Conservation (phyloP, 2,329 filamentous ascomycete genomes). For the Fusarium sp. region DNA sequence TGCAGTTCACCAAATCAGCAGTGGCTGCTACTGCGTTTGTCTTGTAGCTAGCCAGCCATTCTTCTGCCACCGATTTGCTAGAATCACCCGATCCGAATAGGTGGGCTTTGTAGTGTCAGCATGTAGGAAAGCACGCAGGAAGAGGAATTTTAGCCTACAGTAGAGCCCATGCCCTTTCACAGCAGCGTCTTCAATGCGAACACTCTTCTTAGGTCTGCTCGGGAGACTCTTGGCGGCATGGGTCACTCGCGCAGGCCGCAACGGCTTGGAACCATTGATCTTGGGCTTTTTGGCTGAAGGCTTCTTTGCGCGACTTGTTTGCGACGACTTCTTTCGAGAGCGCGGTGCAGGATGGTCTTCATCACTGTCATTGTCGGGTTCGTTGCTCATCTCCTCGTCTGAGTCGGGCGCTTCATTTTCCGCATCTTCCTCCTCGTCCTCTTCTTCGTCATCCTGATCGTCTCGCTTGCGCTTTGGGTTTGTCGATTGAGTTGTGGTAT, state of each 20-base stretch:
- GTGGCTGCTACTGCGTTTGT: constrained; percentile 64
- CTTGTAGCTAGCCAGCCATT: constrained; percentile 70
- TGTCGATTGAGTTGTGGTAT: constrained; percentile 53
- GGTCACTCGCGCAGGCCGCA: constrained; percentile 51
- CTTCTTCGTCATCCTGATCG: constrained; percentile 57
- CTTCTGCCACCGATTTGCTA: constrained; percentile 66
- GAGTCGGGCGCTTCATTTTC: constrained; percentile 61
- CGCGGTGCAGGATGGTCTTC: constrained; percentile 53
- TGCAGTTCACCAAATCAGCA: constrained; percentile 73
- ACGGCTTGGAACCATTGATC: constrained; percentile 64
- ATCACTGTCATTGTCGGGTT: constrained; percentile 60
- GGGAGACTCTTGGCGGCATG: constrained; percentile 52
- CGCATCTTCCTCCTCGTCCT: constrained; percentile 48
- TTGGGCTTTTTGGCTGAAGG: constrained; percentile 73
- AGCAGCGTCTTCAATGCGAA: constrained; percentile 60
- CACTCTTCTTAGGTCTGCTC: constrained; percentile 66
- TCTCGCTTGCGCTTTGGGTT: constrained; percentile 69
- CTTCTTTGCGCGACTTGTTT: constrained; percentile 61
- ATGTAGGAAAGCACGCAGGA: not conserved
- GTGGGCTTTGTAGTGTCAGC: constrained; percentile 60
- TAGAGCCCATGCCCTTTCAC: constrained; percentile 65
- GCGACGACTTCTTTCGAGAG: constrained; percentile 56
- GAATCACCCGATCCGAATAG: constrained; percentile 70
- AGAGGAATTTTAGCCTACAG: constrained; percentile 51
- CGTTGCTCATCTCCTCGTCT: constrained; percentile 58